Conservation (phyloP, 1,284 basidiomycete genomes). For the Tylopilus sp. region DNA sequence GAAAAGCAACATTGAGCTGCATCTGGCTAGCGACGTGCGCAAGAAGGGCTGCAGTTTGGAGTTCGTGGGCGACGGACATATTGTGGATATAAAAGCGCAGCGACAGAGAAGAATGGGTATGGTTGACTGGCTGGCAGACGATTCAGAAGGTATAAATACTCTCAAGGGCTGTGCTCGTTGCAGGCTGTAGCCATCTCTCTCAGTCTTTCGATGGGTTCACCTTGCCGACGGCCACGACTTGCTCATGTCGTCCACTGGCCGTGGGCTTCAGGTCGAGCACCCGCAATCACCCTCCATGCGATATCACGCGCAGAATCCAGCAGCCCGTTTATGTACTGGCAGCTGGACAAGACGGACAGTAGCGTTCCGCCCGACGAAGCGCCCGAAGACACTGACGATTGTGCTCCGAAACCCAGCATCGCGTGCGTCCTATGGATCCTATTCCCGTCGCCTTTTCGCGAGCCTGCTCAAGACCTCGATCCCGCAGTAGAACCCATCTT, state of each 20-base stretch:
- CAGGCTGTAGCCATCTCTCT: too few species aligned
- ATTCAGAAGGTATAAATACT: conserved; percentile 17
- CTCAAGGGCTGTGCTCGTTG: conserved; percentile 13
- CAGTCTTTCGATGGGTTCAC: conserved; percentile 55
- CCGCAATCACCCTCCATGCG: conserved; percentile 83
- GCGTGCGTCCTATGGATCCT: conserved; percentile 50
- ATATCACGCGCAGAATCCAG: conserved; percentile 60
- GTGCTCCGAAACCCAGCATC: conserved; percentile 54
- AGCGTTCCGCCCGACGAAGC: conserved; percentile 28
- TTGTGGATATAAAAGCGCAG: background rate
- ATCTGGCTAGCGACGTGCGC: conserved; percentile 59
- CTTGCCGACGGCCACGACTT: conserved; percentile 42
- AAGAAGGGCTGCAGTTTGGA: conserved; percentile 39
- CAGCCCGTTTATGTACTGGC: conserved; percentile 79
- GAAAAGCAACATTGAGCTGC: conserved; percentile 57
- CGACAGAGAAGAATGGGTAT: background rate
- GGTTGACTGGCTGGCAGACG: background rate
- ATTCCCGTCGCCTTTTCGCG: conserved; percentile 3
- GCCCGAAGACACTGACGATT: conserved; percentile 52
- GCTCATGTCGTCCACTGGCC: conserved; percentile 59
- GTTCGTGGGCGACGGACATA: conserved; percentile 22
- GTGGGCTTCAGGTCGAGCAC: conserved; percentile 80
- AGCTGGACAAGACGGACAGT: conserved; percentile 63
- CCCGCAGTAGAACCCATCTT: conserved; percentile 80
- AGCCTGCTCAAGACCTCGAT: conserved; percentile 2